phyloP scores from a whole-genome alignment of 352 stramenopile genomes.

The Phytophthora cryptogea region DNA sequence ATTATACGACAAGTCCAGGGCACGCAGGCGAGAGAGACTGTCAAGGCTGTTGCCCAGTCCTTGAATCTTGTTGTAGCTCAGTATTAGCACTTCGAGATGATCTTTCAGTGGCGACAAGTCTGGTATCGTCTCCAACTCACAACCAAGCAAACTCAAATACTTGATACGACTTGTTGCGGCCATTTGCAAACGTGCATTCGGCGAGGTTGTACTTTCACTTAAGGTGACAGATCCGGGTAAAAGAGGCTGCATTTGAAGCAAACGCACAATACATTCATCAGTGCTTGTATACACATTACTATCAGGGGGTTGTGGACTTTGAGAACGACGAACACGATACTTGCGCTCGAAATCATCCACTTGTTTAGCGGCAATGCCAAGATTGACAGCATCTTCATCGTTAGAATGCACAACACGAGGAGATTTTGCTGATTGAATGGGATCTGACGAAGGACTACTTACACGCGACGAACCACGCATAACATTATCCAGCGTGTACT shows the following conservation, averaged over 20 bases:
- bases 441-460: slow-evolving; percentile 1
- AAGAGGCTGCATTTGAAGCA: slow-evolving; percentile 52
- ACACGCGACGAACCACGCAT: slow-evolving; percentile 7
- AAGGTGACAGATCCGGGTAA: slow-evolving; percentile 17
- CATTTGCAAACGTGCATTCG: slow-evolving; percentile 13
- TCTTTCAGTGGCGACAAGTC: slow-evolving; percentile 40
- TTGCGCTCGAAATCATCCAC: slow-evolving; percentile 65
- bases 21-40: slow-evolving; percentile 39
- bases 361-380: slow-evolving; percentile 36
- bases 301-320: slow-evolving; percentile 23
- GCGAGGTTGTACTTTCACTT: neutral
- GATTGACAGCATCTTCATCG: slow-evolving; percentile 36
- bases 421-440: slow-evolving; percentile 6
- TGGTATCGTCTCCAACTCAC: slow-evolving; percentile 52
- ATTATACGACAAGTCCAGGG: slow-evolving; percentile 78
- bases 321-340: slow-evolving; percentile 52
- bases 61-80: slow-evolving; percentile 79
- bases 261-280: slow-evolving; percentile 34
- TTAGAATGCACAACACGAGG: slow-evolving; percentile 11
- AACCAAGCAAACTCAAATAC: slow-evolving; percentile 59
- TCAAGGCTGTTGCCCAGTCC: slow-evolving; percentile 37
- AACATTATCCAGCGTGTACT: slow-evolving; percentile 46
- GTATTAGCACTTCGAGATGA: slow-evolving; percentile 60
- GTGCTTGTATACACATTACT: slow-evolving; percentile 19
- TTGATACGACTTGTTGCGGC: slow-evolving; percentile 36